Conservation (phyloP, 2,329 filamentous ascomycete genomes). For the Calonectria multiphialidica region DNA sequence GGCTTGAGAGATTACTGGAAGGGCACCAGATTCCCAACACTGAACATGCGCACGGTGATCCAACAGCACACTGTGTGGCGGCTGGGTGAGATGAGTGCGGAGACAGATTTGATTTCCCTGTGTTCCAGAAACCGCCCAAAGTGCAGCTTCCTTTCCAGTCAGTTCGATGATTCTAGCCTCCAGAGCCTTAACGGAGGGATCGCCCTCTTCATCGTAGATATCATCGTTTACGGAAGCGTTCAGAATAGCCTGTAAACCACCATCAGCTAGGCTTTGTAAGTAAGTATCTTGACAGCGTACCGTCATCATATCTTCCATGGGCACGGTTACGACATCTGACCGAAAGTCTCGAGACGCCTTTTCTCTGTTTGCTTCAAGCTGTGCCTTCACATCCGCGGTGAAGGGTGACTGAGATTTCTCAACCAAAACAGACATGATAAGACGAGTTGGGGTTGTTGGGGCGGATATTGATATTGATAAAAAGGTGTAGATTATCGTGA, state of each 20-base stretch:
- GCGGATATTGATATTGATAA: background rate
- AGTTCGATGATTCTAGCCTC: slow-evolving; percentile 38
- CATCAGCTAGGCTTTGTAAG: background rate
- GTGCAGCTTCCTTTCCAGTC: slow-evolving; percentile 43
- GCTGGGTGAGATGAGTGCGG: slow-evolving; percentile 43
- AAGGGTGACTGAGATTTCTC: background rate
- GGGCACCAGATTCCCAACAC: slow-evolving; percentile 71
- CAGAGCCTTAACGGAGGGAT: slow-evolving; percentile 40
- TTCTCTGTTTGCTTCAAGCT: slow-evolving; percentile 11
- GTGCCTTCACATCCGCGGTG: background rate
- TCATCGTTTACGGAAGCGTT: slow-evolving; percentile 45
- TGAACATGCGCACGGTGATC: slow-evolving; percentile 83
- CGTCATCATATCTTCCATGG: slow-evolving; percentile 42
- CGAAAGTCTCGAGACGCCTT: slow-evolving; percentile 42
- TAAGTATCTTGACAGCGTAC: background rate
- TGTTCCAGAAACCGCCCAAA: slow-evolving; percentile 43
- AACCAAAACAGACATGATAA: background rate
- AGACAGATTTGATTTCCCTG: slow-evolving; percentile 45
- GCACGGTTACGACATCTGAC: slow-evolving; percentile 45
- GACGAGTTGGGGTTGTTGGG: background rate
- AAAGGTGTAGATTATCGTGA: background rate
- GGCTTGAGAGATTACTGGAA: slow-evolving; percentile 77
- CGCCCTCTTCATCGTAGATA: slow-evolving; percentile 43
- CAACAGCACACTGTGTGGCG: slow-evolving; percentile 43
- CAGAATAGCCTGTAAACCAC: slow-evolving; percentile 33